Evolutionary conservation across 495 filamentous ascomycete species (phyloP).

Genomic region (Podospora appendiculata): DNA sequence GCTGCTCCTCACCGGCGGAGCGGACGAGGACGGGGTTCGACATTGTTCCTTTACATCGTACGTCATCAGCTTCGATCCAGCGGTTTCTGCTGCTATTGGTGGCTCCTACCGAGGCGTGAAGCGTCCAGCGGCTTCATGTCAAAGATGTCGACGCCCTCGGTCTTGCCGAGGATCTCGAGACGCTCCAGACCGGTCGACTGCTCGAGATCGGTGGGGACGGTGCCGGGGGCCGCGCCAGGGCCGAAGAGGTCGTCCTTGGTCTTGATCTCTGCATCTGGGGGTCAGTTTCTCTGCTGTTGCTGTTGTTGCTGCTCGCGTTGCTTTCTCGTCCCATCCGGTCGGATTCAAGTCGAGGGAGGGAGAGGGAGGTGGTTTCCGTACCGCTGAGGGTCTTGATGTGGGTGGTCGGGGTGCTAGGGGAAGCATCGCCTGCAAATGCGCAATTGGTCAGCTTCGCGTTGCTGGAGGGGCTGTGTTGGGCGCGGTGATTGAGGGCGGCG

Average conservation of each 20-base stretch:
- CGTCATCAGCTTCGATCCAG: neutral
- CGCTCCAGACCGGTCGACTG: slow-evolving; percentile 96
- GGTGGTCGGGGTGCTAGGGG: slow-evolving; percentile 9
- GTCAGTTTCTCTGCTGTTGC: neutral
- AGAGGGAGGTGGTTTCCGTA: slow-evolving; percentile 10
- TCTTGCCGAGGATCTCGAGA: slow-evolving; percentile 97
- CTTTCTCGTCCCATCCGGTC: neutral
- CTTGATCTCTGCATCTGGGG: slow-evolving; percentile 60
- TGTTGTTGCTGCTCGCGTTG: neutral
- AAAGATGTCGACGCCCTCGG: slow-evolving; percentile 96
- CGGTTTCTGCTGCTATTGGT: neutral
- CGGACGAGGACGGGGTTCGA: slow-evolving; percentile 83
- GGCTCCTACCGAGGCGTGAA: slow-evolving; percentile 45
- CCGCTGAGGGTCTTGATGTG: slow-evolving; percentile 27
- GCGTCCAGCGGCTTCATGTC: slow-evolving; percentile 96
- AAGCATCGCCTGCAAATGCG: slow-evolving; percentile 11
- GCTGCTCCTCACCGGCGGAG: slow-evolving; percentile 91
- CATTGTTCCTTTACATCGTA: slow-evolving; percentile 58
- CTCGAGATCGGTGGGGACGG: slow-evolving; percentile 85
- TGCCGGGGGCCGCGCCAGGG: slow-evolving; percentile 73
- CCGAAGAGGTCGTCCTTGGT: slow-evolving; percentile 70
- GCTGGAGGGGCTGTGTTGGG: too few species aligned
- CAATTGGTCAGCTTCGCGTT: neutral
- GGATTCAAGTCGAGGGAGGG: neutral
- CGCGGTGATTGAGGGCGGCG: neutral